Evolutionary conservation across 2,329 filamentous ascomycete species (phyloP).

Genomic region (Colletotrichum sp.): DNA sequence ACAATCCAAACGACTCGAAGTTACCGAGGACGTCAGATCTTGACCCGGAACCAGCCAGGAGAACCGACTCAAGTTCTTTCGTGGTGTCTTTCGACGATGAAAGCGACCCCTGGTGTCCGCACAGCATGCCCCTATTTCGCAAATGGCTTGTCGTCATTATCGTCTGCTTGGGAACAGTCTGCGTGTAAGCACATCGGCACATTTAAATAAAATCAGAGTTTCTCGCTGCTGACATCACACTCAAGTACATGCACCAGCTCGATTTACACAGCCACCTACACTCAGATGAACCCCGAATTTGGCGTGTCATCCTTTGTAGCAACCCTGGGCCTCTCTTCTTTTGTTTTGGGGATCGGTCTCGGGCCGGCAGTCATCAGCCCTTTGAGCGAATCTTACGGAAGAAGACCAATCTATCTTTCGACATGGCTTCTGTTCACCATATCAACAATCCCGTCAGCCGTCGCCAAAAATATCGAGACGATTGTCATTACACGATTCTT

Average conservation of each 20-base stretch:
- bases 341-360: constrained; percentile 74
- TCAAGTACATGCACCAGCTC: constrained; percentile 80
- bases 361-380: constrained; percentile 69
- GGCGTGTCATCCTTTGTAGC: constrained; percentile 72
- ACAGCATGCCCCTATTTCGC: constrained; percentile 65
- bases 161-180: constrained; percentile 73
- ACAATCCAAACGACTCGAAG: neutral
- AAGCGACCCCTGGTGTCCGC: constrained; percentile 78
- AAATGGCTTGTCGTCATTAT: constrained; percentile 84
- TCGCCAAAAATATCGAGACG: constrained; percentile 79
- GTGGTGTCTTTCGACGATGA: constrained; percentile 77
- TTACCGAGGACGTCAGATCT: constrained; percentile 26
- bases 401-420: constrained; percentile 81
- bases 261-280: constrained; percentile 84
- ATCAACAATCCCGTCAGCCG: constrained; percentile 81
- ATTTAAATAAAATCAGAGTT: neutral
- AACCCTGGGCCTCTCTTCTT: constrained; percentile 81
- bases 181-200: constrained; percentile 69
- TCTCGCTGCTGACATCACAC: neutral
- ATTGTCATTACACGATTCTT: constrained; percentile 81
- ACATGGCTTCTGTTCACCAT: constrained; percentile 78
- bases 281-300: constrained; percentile 77
- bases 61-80: constrained; percentile 39
- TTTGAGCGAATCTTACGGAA: constrained; percentile 79
- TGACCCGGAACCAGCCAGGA: constrained; percentile 36